Conservation (phyloP, 108 stramenopile species). For the Pinguiococcus pyrenoidosus region DNA sequence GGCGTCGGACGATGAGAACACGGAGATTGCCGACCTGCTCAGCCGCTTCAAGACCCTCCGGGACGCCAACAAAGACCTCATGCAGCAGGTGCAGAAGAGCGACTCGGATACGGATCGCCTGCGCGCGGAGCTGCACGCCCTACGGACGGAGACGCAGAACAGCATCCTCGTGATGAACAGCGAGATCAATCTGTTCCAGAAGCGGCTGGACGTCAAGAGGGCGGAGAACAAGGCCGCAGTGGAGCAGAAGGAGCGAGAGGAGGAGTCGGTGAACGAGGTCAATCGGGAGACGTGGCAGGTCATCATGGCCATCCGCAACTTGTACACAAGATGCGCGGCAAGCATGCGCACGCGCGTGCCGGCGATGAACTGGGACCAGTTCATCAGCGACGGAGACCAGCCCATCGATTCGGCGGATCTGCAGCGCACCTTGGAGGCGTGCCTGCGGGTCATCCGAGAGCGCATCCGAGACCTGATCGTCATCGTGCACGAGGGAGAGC, state of each 20-base stretch:
- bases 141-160: slow-evolving; percentile 28
- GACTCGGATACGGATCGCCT: slow-evolving; percentile 26
- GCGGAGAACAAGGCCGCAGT: slow-evolving; percentile 25
- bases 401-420: not conserved
- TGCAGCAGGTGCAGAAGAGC: slow-evolving; percentile 18
- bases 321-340: slow-evolving; percentile 18
- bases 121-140: slow-evolving; percentile 25
- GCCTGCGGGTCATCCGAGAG: not conserved
- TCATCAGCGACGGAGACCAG: not conserved
- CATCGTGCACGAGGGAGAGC: too few relatives aligned
- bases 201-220: slow-evolving; percentile 28
- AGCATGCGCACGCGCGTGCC: slow-evolving; percentile 18
- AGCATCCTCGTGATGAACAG: slow-evolving; percentile 29
- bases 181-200: slow-evolving; percentile 25
- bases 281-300: slow-evolving; percentile 38
- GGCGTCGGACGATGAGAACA: slow-evolving; percentile 24
- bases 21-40: slow-evolving; percentile 33
- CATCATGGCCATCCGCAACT: slow-evolving; percentile 40
- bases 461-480: not conserved
- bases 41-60: slow-evolving; percentile 30
- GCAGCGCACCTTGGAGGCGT: not conserved
- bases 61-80: slow-evolving; percentile 37
- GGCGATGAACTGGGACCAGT: slow-evolving; percentile 18
- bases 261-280: slow-evolving; percentile 36
- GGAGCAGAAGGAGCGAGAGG: slow-evolving; percentile 27